These are phyloP conservation scores for Catharanthus roseus DNA, from an alignment of 257 asterid species.

Conservation along the genomic window DNA sequence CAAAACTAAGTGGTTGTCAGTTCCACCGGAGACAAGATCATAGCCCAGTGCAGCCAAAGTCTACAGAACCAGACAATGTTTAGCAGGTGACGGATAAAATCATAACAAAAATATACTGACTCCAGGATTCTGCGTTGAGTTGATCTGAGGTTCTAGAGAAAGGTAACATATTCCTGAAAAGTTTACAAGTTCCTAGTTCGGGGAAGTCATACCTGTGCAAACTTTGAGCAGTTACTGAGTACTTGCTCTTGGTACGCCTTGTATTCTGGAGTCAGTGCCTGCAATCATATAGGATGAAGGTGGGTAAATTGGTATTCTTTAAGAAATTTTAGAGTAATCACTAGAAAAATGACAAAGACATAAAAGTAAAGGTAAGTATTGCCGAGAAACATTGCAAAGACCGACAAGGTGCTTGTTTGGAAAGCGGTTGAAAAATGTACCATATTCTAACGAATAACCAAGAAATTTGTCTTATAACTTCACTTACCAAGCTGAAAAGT, in stretches of 20 bases:
- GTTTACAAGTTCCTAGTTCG: not conserved
- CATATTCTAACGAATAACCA: not conserved
- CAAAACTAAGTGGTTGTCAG: conserved; percentile 78
- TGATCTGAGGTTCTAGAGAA: not conserved
- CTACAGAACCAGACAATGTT: conserved; percentile 39
- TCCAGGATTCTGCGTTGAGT: not conserved
- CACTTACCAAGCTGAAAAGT: not conserved
- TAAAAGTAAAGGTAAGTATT: not conserved
- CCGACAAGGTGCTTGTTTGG: not conserved
- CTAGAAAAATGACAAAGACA: not conserved
- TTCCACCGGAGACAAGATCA: conserved; percentile 88
- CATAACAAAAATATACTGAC: not conserved
- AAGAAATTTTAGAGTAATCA: not conserved
- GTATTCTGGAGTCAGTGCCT: conserved; percentile 82
- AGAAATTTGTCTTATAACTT: not conserved
- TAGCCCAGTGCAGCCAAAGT: conserved; percentile 49
- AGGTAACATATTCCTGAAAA: not conserved
- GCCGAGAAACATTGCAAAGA: not conserved
- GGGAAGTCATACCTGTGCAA: conserved; percentile 50
- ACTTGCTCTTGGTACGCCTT: conserved; percentile 91
- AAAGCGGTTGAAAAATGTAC: not conserved
- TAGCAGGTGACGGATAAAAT: conserved; percentile 6
- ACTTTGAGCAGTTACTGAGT: conserved; percentile 66
- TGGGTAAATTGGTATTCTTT: not conserved
- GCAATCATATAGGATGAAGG: conserved; percentile 16